Evolutionary conservation across 345 rosid genomes (phyloP).

Genomic region (Lumnitzera racemosa): DNA sequence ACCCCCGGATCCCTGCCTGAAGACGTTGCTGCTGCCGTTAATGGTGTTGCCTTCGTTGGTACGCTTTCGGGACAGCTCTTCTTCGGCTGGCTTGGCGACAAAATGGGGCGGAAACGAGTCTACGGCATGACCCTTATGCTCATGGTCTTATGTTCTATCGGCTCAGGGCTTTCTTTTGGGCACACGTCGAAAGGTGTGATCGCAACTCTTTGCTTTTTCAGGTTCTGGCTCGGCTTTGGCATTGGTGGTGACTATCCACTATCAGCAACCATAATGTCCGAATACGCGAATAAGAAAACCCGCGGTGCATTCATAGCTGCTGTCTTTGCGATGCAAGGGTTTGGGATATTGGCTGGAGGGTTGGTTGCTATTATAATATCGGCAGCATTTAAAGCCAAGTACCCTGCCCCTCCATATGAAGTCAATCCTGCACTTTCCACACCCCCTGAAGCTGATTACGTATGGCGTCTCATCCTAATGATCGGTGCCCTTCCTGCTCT

Average conservation of each 20-base stretch:
- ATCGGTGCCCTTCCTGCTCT: conserved; percentile 27
- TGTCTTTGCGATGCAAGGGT: conserved; percentile 80
- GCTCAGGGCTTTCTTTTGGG: conserved; percentile 65
- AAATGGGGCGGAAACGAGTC: conserved; percentile 64
- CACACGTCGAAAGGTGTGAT: conserved; percentile 31
- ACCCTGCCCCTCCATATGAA: conserved; percentile 7
- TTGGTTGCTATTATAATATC: conserved; percentile 35
- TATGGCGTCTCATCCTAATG: conserved; percentile 38
- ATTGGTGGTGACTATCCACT: conserved; percentile 88
- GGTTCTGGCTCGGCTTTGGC: conserved; percentile 89
- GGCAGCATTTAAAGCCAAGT: conserved; percentile 9
- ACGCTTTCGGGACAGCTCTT: conserved; percentile 74
- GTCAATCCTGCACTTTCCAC: not conserved
- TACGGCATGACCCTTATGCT: conserved; percentile 64
- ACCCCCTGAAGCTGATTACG: conserved; percentile 22
- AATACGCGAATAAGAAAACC: conserved; percentile 68
- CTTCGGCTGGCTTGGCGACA: conserved; percentile 86
- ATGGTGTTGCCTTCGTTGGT: conserved; percentile 74
- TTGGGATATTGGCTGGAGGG: conserved; percentile 67
- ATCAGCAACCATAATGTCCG: conserved; percentile 90
- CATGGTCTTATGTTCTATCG: conserved; percentile 55
- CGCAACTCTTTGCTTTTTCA: conserved; percentile 70
- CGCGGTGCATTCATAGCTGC: conserved; percentile 75
- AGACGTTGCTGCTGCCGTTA: conserved; percentile 49
- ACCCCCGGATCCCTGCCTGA: conserved; percentile 59